Evolutionary conservation across 2,329 filamentous ascomycete species (phyloP).

Genomic region (Trematosphaeria pertusa): DNA sequence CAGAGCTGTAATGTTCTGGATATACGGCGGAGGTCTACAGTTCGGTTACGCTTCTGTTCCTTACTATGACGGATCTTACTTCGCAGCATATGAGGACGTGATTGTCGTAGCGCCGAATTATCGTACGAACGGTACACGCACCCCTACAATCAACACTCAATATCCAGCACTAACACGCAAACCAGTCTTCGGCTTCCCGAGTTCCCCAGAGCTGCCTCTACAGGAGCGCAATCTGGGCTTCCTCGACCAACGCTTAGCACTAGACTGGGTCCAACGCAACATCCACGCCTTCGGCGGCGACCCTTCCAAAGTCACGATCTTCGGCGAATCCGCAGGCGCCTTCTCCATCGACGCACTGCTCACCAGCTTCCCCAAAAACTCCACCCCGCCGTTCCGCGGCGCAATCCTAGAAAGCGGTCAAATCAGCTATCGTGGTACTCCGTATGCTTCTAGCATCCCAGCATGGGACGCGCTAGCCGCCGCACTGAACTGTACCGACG

Average conservation of each 20-base stretch:
- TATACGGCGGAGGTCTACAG: conserved; percentile 35
- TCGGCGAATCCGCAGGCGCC: conserved; percentile 38
- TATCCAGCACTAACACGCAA: no score
- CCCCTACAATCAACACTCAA: no score
- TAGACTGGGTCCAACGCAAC: conserved; percentile 62
- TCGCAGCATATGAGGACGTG: conserved; percentile 39
- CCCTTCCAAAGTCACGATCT: conserved; percentile 57
- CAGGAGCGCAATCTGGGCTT: conserved; percentile 57
- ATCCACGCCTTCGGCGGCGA: conserved; percentile 59
- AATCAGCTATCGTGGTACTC: no score
- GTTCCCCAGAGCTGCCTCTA: conserved; percentile 26
- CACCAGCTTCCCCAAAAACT: conserved; percentile 31
- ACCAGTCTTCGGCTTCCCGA: conserved; percentile 44
- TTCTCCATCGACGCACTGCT: conserved; percentile 34
- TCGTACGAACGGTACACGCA: conserved; percentile 40
- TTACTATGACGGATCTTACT: conserved; percentile 34
- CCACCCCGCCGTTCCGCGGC: conserved; percentile 34
- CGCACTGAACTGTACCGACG: conserved; percentile 25
- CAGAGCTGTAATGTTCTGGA: conserved; percentile 39
- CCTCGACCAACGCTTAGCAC: conserved; percentile 62
- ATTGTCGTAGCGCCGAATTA: conserved; percentile 38
- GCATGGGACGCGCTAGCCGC: conserved; percentile 33
- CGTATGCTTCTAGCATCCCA: conserved; percentile 16
- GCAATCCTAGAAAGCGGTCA: conserved; percentile 41
- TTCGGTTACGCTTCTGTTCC: conserved; percentile 28